Conservation (phyloP, 2,329 filamentous ascomycete genomes). For the Cryphonectria carpinicola region DNA sequence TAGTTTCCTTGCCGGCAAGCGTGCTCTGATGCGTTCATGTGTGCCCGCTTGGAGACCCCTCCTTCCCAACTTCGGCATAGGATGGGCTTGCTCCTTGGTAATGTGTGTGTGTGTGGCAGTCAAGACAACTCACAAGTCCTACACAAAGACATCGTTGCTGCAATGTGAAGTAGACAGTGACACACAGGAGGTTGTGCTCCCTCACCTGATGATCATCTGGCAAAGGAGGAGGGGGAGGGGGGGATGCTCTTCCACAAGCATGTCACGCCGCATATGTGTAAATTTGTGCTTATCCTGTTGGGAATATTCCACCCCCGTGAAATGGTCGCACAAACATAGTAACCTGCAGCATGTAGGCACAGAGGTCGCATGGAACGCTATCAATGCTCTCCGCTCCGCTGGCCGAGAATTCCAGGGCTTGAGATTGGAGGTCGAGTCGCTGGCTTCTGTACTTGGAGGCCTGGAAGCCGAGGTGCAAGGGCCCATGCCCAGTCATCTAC, state of each 20-base stretch:
- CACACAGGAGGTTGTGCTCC: neutral
- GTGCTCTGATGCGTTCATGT: slow-evolving; percentile 11
- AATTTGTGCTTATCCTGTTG: neutral
- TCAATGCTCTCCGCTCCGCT: too few species aligned
- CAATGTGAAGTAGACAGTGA: neutral
- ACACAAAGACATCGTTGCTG: neutral
- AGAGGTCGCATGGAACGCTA: too few species aligned
- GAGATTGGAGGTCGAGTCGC: too few species aligned
- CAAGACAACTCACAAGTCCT: neutral
- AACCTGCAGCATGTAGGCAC: too few species aligned
- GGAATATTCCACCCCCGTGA: neutral
- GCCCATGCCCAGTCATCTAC: too few species aligned
- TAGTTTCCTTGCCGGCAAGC: slow-evolving; percentile 13
- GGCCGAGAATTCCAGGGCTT: too few species aligned
- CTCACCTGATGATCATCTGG: neutral
- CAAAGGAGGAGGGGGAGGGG: neutral
- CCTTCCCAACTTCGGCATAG: slow-evolving; percentile 1
- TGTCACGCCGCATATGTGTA: neutral
- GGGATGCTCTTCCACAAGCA: neutral
- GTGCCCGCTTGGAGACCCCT: neutral
- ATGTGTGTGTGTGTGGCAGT: neutral
- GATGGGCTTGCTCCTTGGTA: neutral
- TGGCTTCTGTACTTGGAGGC: too few species aligned
- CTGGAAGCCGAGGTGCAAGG: too few species aligned
- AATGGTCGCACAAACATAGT: too few species aligned